Evolutionary conservation across 345 rosid genomes (phyloP), one percentile per base, ranked within the genome.

Genomic region (Melastoma malabathricum): DNA sequence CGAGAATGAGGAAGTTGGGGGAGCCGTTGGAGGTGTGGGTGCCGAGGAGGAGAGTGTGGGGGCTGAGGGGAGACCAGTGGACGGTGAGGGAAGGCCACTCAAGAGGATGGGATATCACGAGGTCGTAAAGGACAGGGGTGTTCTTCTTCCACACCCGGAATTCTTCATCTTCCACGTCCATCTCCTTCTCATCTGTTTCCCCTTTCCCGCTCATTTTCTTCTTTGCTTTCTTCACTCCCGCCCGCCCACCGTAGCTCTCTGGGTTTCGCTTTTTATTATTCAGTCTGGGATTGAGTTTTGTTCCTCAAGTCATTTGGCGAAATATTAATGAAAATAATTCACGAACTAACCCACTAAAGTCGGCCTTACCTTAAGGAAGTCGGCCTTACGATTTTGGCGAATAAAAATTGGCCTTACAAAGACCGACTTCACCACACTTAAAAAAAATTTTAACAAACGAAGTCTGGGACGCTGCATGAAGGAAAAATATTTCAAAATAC

Each of bases 1-100:
- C 98, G 45, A 88, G 59, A 83, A 88, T 74, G 44, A 92, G 86
- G 54, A 64, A 84, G 59, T 88, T 86, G 15, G 78, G 76, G 18
- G 66, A 56, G 41, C 66, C 83, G 46, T 83, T 90, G 69, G 90
- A 77, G 50, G 98, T 87, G 56, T 92, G 90, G 55, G 95, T 87
- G 0, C 98, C 95, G 15, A 92, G 78, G 15, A 84, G 68, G 27
- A 92, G 81, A 68, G 66, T 17, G 72, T 63, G 75, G 2, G 86
- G 79, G 1, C 66, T 38, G 0, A 83, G 59, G 0, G 95, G 96
- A 6, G 84, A 75, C 98, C 98, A 92, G 27, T 92, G 86, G 59
- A 87, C 87, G 46, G 95, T 87, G n/a, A 87, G 94, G 43, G 95
- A 92, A 0, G 98, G 96, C 93, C 95, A 84, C 71, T 87, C 98